Percentiles rank a stretch among this genome's conserved stretches.
phyloP scores from a whole-genome alignment of 2,329 filamentous ascomycete genomes.

The Cladophialophora psammophila region DNA sequence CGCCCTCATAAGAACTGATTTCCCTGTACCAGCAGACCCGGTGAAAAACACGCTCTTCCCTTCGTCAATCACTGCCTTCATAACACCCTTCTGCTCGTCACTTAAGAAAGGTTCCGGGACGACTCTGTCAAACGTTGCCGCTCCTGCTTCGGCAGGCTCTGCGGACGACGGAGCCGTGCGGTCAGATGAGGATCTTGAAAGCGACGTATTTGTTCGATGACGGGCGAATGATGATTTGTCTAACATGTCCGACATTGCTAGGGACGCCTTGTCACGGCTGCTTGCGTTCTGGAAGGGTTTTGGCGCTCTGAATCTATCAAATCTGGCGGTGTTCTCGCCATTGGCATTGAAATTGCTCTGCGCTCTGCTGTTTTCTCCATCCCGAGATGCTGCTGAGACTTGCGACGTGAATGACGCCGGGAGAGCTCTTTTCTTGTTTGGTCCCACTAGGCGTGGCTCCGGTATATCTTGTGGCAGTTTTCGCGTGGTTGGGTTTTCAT shows the following conservation, averaged over 20 bases:
- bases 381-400: slow-evolving; percentile 36
- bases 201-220: slow-evolving; percentile 19
- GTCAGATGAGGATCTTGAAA: slow-evolving; percentile 26
- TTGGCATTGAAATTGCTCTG: neutral
- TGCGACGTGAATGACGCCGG: slow-evolving; percentile 61
- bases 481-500: slow-evolving; percentile 24
- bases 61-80: slow-evolving; percentile 80
- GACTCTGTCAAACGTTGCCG: slow-evolving; percentile 43
- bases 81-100: slow-evolving; percentile 82
- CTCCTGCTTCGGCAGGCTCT: slow-evolving; percentile 21
- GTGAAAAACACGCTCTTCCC: slow-evolving; percentile 96
- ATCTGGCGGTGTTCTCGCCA: slow-evolving; percentile 2
- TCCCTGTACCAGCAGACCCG: slow-evolving; percentile 93
- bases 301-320: slow-evolving; percentile 19
- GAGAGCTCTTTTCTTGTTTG: slow-evolving; percentile 69
- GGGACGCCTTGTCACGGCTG: slow-evolving; percentile 19
- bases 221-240: slow-evolving; percentile 26
- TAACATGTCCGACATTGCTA: slow-evolving; percentile 34
- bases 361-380: neutral
- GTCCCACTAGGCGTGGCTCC: slow-evolving; percentile 46
- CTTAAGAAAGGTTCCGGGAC: slow-evolving; percentile 64
- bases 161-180: slow-evolving; percentile 11
- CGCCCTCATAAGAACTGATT: slow-evolving; percentile 92
- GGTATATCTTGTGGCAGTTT: slow-evolving; percentile 12
- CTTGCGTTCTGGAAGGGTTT: slow-evolving; percentile 14